Evolutionary conservation across 2,329 filamentous ascomycete genomes (phyloP).

Genomic region (Aspergillus jensenii): DNA sequence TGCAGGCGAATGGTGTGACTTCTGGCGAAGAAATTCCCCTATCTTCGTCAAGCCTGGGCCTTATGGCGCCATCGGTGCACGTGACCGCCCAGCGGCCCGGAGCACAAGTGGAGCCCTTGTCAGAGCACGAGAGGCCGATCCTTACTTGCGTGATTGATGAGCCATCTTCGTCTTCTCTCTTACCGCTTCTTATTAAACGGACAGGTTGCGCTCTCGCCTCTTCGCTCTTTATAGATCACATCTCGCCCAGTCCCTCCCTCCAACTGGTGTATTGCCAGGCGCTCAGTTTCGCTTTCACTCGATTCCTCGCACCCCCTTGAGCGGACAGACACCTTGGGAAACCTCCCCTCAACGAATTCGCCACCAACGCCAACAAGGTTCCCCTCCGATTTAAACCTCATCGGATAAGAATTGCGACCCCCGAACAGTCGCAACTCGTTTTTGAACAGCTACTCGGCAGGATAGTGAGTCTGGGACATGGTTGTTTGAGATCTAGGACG

Average conservation of each 20-base stretch:
- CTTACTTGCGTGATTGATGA: slow-evolving; percentile 22
- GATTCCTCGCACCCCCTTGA: background rate
- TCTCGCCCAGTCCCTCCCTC: background rate
- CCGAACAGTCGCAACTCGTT: background rate
- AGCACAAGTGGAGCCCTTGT: background rate
- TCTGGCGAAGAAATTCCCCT: background rate
- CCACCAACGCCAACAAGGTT: background rate
- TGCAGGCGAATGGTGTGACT: slow-evolving; percentile 15
- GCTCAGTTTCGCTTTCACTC: background rate
- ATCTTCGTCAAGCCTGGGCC: slow-evolving; percentile 14
- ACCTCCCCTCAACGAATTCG: background rate
- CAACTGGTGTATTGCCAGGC: background rate
- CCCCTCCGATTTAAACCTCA: background rate
- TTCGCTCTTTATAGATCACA: background rate
- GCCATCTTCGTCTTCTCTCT: slow-evolving; percentile 2
- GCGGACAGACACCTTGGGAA: background rate
- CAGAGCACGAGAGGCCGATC: slow-evolving; percentile 13
- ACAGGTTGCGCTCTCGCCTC: background rate
- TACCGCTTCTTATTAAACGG: background rate
- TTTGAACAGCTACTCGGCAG: background rate
- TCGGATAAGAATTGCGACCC: background rate
- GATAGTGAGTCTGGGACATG: background rate
- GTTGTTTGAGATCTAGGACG: background rate
- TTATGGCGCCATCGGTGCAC: slow-evolving; percentile 25
- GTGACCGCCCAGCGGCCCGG: slow-evolving; percentile 14